Conservation (phyloP, 108 stramenopile genomes). For the Cyclotella choctawhatcheeana region DNA sequence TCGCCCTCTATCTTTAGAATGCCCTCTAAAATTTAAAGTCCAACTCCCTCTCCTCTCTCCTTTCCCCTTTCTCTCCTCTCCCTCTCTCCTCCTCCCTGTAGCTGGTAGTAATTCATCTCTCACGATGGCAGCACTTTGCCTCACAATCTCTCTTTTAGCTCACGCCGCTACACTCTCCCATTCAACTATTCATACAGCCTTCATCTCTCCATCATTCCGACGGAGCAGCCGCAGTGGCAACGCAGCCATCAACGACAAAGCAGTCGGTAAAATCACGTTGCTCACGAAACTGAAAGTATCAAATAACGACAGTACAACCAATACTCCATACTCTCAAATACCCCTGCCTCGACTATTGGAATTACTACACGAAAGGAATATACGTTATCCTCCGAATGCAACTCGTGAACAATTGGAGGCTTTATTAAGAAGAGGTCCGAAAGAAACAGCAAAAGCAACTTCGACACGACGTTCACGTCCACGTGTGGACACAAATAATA, state of each 20-base stretch:
- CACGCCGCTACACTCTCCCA: not conserved
- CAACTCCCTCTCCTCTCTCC: too few relatives aligned
- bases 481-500: not conserved
- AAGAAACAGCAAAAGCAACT: too few relatives aligned
- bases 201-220: not conserved
- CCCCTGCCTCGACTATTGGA: slow-evolving; percentile 26
- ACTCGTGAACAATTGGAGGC: slow-evolving; percentile 25
- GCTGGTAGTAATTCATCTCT: not conserved
- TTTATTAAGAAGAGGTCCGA: slow-evolving; percentile 7
- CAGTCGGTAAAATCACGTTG: too few relatives aligned
- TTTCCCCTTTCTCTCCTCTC: too few relatives aligned
- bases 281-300: not conserved
- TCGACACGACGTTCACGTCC: too few relatives aligned
- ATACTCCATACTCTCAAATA: slow-evolving; percentile 4
- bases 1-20: too few relatives aligned
- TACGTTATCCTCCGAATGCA: slow-evolving; percentile 40
- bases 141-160: not conserved
- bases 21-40: too few relatives aligned
- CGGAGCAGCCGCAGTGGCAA: too few relatives aligned
- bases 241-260: too few relatives aligned
- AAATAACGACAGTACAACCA: not conserved
- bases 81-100: too few relatives aligned
- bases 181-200: not conserved
- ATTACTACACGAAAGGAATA: slow-evolving; percentile 12
- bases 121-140: not conserved